Evolutionary conservation across 495 filamentous ascomycete genomes (phyloP).

Genomic region (Lophiotrema nucula): DNA sequence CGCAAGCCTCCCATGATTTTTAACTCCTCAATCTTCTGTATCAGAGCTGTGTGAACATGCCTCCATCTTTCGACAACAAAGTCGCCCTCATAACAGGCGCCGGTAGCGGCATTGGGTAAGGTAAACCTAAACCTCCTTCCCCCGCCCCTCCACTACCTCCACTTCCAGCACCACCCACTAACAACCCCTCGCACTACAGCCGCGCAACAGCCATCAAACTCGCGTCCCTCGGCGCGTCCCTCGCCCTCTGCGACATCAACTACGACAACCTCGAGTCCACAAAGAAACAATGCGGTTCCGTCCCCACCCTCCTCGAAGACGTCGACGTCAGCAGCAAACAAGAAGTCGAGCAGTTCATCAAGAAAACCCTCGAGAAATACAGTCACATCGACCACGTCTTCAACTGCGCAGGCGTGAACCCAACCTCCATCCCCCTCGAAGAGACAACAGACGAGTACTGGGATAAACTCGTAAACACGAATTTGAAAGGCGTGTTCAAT

Average conservation of each 20-base stretch:
- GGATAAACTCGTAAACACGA: constrained; percentile 43
- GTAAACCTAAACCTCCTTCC: constrained; percentile 6
- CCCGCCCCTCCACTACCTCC: not conserved
- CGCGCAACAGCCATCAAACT: constrained; percentile 50
- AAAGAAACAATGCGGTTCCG: constrained; percentile 13
- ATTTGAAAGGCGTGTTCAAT: constrained; percentile 40
- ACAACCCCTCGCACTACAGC: constrained; percentile 5
- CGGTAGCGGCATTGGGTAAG: constrained; percentile 52
- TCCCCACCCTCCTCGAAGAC: constrained; percentile 32
- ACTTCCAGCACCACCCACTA: not conserved
- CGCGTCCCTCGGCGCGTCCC: constrained; percentile 44
- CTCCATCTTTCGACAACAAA: constrained; percentile 40
- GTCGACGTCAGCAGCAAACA: constrained; percentile 44
- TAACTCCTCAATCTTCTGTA: not conserved
- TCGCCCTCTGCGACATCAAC: constrained; percentile 51
- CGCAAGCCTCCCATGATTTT: not conserved
- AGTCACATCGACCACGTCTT: constrained; percentile 48
- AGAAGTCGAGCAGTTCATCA: constrained; percentile 37
- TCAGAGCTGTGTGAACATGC: too few species aligned
- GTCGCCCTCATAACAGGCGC: constrained; percentile 54
- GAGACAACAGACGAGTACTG: constrained; percentile 40
- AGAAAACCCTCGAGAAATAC: constrained; percentile 36
- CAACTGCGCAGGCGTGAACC: constrained; percentile 55
- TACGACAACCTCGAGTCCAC: constrained; percentile 32
- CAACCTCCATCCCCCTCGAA: constrained; percentile 38